Evolutionary conservation across 1,284 basidiomycete genomes (phyloP).

Genomic region (Cryptococcus sp.): DNA sequence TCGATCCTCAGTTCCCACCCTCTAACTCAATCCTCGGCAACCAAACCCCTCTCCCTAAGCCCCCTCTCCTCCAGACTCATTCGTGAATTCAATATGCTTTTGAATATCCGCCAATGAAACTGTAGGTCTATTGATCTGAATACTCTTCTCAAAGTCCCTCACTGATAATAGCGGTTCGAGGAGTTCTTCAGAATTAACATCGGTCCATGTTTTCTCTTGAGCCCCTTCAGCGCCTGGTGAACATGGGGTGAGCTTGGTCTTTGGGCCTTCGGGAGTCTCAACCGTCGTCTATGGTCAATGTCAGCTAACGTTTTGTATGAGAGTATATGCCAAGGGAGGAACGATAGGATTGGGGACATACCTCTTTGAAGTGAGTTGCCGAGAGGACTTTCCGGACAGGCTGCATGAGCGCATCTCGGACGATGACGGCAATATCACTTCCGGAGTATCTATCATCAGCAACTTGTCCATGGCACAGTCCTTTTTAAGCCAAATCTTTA

Average conservation of each 20-base stretch:
- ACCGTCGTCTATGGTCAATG: constrained; percentile 40
- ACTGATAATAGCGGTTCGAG: constrained; percentile 75
- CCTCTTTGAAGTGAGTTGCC: constrained; percentile 88
- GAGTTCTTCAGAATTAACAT: constrained; percentile 83
- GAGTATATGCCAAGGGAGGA: neutral
- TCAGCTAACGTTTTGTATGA: too few relatives aligned
- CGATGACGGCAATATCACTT: constrained; percentile 91
- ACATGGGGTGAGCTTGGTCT: constrained; percentile 79
- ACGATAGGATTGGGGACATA: constrained; percentile 26
- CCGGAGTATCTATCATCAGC: constrained; percentile 93
- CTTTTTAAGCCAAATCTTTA: neutral
- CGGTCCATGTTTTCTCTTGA: constrained; percentile 88
- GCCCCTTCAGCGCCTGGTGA: constrained; percentile 87
- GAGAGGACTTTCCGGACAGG: constrained; percentile 93
- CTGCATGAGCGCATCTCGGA: constrained; percentile 97
- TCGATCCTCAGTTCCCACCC: too few relatives aligned
- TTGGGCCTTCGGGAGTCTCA: constrained; percentile 45
- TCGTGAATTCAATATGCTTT: constrained; percentile 88
- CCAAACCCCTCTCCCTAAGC: too few relatives aligned
- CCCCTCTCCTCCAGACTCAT: constrained; percentile 54
- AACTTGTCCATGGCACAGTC: constrained; percentile 1
- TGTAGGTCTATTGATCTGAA: constrained; percentile 79
- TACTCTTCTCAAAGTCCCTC: constrained; percentile 79
- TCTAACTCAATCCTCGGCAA: too few relatives aligned
- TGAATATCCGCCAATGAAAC: constrained; percentile 85